Base-by-base conservation (phyloP, 2,329 filamentous ascomycete genomes). In the Furcasterigmium sp. region DNA sequence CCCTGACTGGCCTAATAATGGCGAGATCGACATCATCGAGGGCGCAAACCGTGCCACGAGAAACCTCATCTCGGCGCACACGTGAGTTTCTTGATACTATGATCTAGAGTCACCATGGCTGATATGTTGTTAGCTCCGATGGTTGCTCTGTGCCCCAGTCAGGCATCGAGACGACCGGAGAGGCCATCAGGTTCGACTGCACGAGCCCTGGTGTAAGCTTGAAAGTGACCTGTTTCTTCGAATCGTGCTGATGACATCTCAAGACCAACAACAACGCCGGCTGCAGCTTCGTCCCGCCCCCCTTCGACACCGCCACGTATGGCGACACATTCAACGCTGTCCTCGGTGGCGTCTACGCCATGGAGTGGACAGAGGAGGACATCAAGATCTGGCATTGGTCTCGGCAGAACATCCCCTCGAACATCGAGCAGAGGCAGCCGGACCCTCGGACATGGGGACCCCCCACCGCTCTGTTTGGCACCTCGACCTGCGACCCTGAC, bases 331-430 rank as follows among this genome's bases (percentile, higher is more conserved):
- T 90, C 67, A 89, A 90, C 57, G 69, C 69, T 9, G 75, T 61
- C 28, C 70, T 73, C 1, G 84, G 84, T n/a, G 84, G 84, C 21
- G 74, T 87, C 3, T 87, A 85, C 51, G 83, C 81, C 6, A 76
- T 84, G 51, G 72, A 84, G 54, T 93, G 87, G 86, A 83, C 83
- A 39, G 65, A 69, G 9, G 63, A 76, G 2, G 76, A 73, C 44
- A 85, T 94, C 58, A 81, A 75, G 44, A 71, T 93, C 49, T 94
- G 84, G 81, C 86, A 87, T 68, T 94, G 90, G 62, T 69, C 81
- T 2, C 77, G 84, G n/a, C 65, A 63, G 23, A 58, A 62, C 8
- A 76, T 91, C 32, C 88, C 89, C 0, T 56, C 61, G 1, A 83
- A 93, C 55, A 82, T 91, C 39, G 60, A 64, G 5, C 61, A 63